phyloP scores from a whole-genome alignment of 129 eudicot genomes.

The Tanacetum coccineum region DNA sequence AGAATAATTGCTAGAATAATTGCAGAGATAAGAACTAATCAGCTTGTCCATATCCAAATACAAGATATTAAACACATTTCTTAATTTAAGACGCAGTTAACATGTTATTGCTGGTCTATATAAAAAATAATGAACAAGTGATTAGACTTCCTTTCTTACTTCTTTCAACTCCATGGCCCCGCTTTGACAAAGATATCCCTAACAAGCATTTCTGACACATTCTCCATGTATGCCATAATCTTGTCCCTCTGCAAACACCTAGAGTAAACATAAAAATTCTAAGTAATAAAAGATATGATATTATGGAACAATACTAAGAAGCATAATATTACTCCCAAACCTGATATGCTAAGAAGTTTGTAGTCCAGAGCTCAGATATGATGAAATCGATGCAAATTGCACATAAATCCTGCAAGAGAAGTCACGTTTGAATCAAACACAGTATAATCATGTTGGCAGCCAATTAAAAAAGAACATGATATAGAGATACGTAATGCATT shows the following conservation, averaged over 20 bases:
- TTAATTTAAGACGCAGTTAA: too few species aligned
- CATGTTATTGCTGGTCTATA: too few species aligned
- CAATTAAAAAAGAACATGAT: too few species aligned
- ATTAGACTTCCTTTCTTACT: too few species aligned
- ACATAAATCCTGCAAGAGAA: slow-evolving; percentile 75
- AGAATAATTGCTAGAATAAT: too few species aligned
- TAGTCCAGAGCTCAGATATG: slow-evolving; percentile 87
- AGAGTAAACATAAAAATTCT: slow-evolving; percentile 20
- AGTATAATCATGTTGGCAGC: background rate
- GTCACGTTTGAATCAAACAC: slow-evolving; percentile 4
- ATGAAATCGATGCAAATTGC: slow-evolving; percentile 90
- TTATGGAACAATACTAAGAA: slow-evolving; percentile 3
- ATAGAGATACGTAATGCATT: too few species aligned
- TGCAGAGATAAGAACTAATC: too few species aligned
- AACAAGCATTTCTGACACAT: slow-evolving; percentile 97
- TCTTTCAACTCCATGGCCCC: too few species aligned
- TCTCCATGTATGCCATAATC: slow-evolving; percentile 95
- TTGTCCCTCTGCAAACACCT: slow-evolving; percentile 94
- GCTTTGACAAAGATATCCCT: slow-evolving; percentile 99
- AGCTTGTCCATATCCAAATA: too few species aligned
- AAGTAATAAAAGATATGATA: slow-evolving; percentile 20
- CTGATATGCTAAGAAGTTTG: slow-evolving; percentile 92
- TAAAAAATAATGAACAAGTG: too few species aligned
- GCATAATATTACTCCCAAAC: slow-evolving; percentile 42
- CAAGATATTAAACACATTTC: too few species aligned